Evolutionary conservation across 352 stramenopile species (phyloP), one percentile per base, ranked within the genome.

Genomic region (Phytophthora megakarya): DNA sequence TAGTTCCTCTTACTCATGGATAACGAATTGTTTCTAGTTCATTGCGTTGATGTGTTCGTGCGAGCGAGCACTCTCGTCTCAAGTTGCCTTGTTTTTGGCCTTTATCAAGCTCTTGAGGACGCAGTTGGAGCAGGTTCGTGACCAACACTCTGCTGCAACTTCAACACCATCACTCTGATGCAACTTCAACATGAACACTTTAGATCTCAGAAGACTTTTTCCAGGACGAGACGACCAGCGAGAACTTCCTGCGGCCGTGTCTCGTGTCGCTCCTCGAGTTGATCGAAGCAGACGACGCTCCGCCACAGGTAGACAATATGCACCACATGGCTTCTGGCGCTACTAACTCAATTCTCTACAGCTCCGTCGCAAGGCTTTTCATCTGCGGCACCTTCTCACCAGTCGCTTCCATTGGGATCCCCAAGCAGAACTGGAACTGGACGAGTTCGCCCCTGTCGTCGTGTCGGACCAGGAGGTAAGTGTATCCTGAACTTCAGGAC

Each of bases 161-260:
- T 1, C 12, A 26, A 37, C 32, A 35, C 23, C n/a, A n/a, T 23
- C 3, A 37, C 15, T 35, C 6, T 39, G 19, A 10, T 30, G 26
- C n/a, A n/a, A n/a, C n/a, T n/a, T n/a, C n/a, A n/a, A n/a, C n/a
- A n/a, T 47, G 40, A 9, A 21, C n/a, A n/a, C n/a, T n/a, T 8
- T 51, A 91, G 82, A 83, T 92, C 33, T 75, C 80, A 1, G 60
- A 69, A 12, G 81, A 92, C 25, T 92, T 92, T 70, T 92, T 92
- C 44, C 65, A 86, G 11, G 80, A 90, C 58, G 79, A 86, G 23
- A 61, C 67, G 23, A 85, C 81, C 30, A 73, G 68, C 28, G 69
- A 80, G 18, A 90, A 89, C 57, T 92, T 90, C 42, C 49, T 92
- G n/a, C 68, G 75, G 21, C 70, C 79, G 30, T 86, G 75, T 47